These are phyloP conservation scores for Phytophthora aleatoria DNA, from an alignment of 352 stramenopile species.

Conservation along the genomic window DNA sequence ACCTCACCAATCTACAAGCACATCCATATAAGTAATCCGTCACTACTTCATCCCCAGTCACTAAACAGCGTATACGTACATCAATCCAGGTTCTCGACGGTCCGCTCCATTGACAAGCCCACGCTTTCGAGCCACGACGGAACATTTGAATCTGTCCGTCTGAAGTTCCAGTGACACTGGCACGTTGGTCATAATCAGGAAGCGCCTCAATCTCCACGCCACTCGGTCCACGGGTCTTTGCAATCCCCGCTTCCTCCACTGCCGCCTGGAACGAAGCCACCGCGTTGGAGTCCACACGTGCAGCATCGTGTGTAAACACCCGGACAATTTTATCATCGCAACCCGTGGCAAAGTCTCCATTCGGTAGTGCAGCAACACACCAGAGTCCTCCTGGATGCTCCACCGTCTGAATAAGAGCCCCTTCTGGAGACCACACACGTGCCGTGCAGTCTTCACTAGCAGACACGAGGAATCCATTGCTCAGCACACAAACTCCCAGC, in stretches of 20 bases:
- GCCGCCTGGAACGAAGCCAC: slow-evolving; percentile 69
- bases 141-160: slow-evolving; percentile 97
- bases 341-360: slow-evolving; percentile 92
- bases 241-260: slow-evolving; percentile 59
- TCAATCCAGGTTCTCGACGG: slow-evolving; percentile 95
- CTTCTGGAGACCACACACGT: slow-evolving; percentile 69
- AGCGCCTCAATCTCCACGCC: slow-evolving; percentile 94
- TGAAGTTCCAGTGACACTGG: slow-evolving; percentile 71
- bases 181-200: slow-evolving; percentile 92
- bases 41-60: not conserved
- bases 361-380: slow-evolving; percentile 78
- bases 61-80: slow-evolving; percentile 47
- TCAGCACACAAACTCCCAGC: slow-evolving; percentile 68
- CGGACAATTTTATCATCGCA: slow-evolving; percentile 94
- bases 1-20: slow-evolving; percentile 76
- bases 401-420: slow-evolving; percentile 71
- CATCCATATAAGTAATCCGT: not conserved
- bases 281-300: slow-evolving; percentile 67
- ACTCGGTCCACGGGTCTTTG: slow-evolving; percentile 81
- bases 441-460: slow-evolving; percentile 86
- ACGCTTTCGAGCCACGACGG: slow-evolving; percentile 91
- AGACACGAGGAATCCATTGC: slow-evolving; percentile 63
- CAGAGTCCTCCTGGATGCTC: slow-evolving; percentile 87
- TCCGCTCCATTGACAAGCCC: slow-evolving; percentile 95
- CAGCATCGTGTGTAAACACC: slow-evolving; percentile 88